Evolutionary conservation across 495 filamentous ascomycete species (phyloP).

Genomic region (Penicillium canariense): DNA sequence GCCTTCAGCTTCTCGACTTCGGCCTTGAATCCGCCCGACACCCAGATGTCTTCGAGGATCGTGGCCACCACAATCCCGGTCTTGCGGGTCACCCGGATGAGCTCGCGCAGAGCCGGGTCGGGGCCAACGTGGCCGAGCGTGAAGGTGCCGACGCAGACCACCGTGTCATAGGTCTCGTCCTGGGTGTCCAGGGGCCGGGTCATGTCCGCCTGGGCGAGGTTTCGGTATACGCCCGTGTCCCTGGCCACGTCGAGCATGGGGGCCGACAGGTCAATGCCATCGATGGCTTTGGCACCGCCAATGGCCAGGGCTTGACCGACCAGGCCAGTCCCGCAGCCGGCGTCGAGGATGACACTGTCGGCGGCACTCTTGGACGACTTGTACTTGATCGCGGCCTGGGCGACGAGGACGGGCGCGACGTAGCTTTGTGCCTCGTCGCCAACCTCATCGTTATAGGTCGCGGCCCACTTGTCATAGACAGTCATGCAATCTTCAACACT

Average conservation of each 20-base stretch:
- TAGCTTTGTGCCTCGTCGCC: conserved; percentile 38
- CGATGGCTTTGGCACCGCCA: conserved; percentile 30
- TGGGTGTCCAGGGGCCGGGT: conserved; percentile 28
- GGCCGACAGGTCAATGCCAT: conserved; percentile 43
- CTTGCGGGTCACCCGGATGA: conserved; percentile 37
- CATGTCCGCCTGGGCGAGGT: conserved; percentile 38
- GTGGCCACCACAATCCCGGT: conserved; percentile 45
- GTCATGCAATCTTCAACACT: conserved; percentile 30
- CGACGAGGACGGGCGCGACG: conserved; percentile 38
- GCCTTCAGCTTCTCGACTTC: conserved; percentile 36
- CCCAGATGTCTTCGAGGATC: conserved; percentile 42
- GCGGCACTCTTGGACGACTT: conserved; percentile 15
- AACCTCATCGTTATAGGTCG: conserved; percentile 43
- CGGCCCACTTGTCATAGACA: conserved; percentile 48
- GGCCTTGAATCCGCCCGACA: conserved; percentile 34
- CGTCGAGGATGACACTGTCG: conserved; percentile 39
- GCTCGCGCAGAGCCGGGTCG: conserved; percentile 39
- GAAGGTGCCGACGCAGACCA: conserved; percentile 48
- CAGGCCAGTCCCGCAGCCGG: conserved; percentile 49
- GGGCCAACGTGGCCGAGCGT: conserved; percentile 48
- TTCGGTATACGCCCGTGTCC: conserved; percentile 40
- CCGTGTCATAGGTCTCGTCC: conserved; percentile 40
- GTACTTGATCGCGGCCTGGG: conserved; percentile 30
- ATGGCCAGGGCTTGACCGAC: conserved; percentile 39
- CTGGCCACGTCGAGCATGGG: conserved; percentile 43